These are phyloP conservation scores for Saccharum officinarum DNA, from an alignment of 176 grass and related monocot species.

Conservation along the genomic window DNA sequence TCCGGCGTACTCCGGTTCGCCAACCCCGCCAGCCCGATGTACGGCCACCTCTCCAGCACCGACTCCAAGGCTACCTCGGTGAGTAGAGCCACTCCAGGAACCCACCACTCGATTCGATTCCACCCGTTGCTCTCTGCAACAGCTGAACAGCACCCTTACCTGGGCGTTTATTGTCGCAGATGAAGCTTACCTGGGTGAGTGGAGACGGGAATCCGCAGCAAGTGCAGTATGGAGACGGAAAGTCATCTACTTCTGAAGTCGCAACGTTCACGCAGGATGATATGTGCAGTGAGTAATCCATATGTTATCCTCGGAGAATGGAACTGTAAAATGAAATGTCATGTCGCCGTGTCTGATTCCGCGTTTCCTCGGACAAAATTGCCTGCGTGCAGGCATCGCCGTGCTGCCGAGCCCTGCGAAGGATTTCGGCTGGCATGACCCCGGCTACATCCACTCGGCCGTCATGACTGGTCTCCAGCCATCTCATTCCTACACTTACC, in stretches of 20 bases:
- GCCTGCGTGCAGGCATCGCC: not conserved
- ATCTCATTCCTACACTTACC: constrained; percentile 63
- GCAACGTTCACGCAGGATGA: constrained; percentile 67
- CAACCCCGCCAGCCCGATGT: constrained; percentile 66
- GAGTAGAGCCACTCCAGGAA: not conserved
- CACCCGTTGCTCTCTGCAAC: not conserved
- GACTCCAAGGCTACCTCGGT: constrained; percentile 78
- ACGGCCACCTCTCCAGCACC: constrained; percentile 68
- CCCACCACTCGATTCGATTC: not conserved
- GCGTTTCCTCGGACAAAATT: not conserved
- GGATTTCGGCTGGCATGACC: constrained; percentile 93
- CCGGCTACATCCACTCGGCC: constrained; percentile 76
- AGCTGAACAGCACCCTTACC: not conserved
- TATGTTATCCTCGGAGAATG: not conserved
- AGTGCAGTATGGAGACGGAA: constrained; percentile 54
- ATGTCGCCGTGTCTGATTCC: not conserved
- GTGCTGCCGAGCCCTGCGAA: constrained; percentile 59
- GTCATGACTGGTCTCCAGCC: constrained; percentile 67
- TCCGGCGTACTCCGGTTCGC: constrained; percentile 57
- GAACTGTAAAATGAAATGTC: not conserved
- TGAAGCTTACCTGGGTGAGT: constrained; percentile 90
- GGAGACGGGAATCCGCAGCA: constrained; percentile 67
- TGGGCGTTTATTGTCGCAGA: constrained; percentile 24
- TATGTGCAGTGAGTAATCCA: constrained; percentile 76
- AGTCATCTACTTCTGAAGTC: constrained; percentile 40